Base-by-base conservation (phyloP, 345 rosid species). In the Brassica nigra region DNA sequence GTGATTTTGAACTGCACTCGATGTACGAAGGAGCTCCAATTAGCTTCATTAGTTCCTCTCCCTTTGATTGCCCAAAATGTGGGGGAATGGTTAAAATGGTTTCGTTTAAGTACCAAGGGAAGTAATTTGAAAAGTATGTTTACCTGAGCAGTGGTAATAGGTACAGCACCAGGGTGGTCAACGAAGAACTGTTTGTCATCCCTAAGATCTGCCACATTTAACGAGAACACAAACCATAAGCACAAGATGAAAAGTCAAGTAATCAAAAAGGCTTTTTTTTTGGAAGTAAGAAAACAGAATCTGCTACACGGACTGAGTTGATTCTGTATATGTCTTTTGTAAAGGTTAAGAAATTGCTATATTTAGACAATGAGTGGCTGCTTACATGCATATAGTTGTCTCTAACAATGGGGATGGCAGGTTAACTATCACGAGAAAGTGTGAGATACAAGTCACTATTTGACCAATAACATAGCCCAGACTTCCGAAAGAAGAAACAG, bases 141-240 rank as follows among this genome's bases (percentile, higher is more conserved):
- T 85, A 89, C 97, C 96, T 90, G 98, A 61, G 87, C 92, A n/a
- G 90, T 84, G 33, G 88, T 81, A 63, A 95, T 95, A 28, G 97
- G 96, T 73, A 90, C 93, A 76, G 99, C 91, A 74, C 98, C 98
- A 73, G 97, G 99, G 83, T 95, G 97, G 85, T 95, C 94, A 18
- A 84, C 55, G 73, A 90, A 88, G 88, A 91, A 95, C 77, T 95
- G 94, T 82, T 91, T 86, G 75, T 95, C 98, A 79, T 95, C 97
- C 77, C 95, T 89, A 74, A 95, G 97, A 90, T 95, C 99, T 95
- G 83, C 71, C 49, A 73, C 76, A 73, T 75, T 82, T 8, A 39
- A 66, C 33, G 44, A 65, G 75, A 77, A 64, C 63, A 81, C n/a
- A 47, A 27, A 33, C 31, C 52, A 44, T 71, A 70, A 75, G 76